Percentiles rank a stretch among this genome's conserved stretches.
Evolutionary conservation across 345 rosid genomes (phyloP).

Genomic region (Lepidium sativum): DNA sequence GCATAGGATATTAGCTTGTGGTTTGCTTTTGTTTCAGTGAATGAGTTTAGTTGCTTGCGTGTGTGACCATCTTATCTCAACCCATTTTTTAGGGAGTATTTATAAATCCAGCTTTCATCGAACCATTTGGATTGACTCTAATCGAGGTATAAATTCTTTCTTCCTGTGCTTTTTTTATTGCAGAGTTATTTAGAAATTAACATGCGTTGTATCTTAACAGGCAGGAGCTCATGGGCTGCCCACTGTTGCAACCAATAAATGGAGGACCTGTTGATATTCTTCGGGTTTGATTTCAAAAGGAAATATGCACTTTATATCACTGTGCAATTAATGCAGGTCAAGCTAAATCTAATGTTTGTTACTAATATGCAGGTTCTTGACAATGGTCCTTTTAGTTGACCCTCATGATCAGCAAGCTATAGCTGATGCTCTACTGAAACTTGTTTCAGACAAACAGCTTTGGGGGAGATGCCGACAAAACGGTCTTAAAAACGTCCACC

Average conservation of each 20-base stretch:
- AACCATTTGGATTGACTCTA: conserved; percentile 86
- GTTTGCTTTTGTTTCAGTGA: background rate
- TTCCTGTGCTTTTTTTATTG: background rate
- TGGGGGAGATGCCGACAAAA: conserved; percentile 69
- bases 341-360: background rate
- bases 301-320: background rate
- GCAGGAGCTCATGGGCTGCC: conserved; percentile 91
- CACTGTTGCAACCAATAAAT: conserved; percentile 77
- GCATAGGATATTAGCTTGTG: background rate
- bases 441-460: conserved; percentile 65
- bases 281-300: conserved; percentile 29
- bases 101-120: conserved; percentile 85
- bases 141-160: conserved; percentile 70
- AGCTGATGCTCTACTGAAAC: conserved; percentile 62
- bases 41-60: background rate
- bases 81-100: conserved; percentile 62
- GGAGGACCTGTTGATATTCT: conserved; percentile 92
- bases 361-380: conserved; percentile 48
- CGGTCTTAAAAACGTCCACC: conserved; percentile 61
- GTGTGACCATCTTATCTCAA: background rate
- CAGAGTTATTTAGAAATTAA: background rate
- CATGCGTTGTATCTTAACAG: conserved; percentile 28
- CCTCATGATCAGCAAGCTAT: conserved; percentile 68
- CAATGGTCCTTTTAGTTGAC: conserved; percentile 73
- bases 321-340: background rate